Evolutionary conservation across 2,329 filamentous ascomycete species (phyloP), one percentile per base, ranked within the genome.

Genomic region (Colletotrichum abscissum): DNA sequence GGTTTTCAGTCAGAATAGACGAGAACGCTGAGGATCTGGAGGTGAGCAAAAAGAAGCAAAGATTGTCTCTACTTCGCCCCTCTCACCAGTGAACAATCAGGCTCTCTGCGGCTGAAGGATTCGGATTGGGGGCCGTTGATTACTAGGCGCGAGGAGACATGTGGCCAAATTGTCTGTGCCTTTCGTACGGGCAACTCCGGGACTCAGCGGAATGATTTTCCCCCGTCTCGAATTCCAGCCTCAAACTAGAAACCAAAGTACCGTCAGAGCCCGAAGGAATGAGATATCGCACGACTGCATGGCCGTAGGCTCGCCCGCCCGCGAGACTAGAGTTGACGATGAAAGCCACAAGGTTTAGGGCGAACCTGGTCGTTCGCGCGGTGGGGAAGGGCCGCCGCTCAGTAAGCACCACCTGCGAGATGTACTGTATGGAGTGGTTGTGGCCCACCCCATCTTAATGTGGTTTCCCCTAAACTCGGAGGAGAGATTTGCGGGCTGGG

Each of bases 361-460:
- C 16, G 33, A 57, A 19, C 52, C 33, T 26, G 6, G 42, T 24
- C 2, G 57, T 19, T 52, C 67, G 42, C 42, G 35, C 30, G 35
- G 52, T 64, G 35, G 52, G 35, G 26, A 12, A 8, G 30, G 33
- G 42, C 7, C 19, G 57, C 49, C 59, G 59, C 67, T 69, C 67
- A 69, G 67, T 69, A 69, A 69, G 67, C 67, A 69, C 49, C 35
- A 1, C n/a, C 14, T 22, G 63, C 30, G 52, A 65, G 22, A 28
- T 57, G 33, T 49, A 19, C 33, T 30, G 30, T 35, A 12, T 35
- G 33, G 33, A 35, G 33, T 12, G 11, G 33, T 19, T 11, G 19
- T 35, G n/a, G 52, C 35, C 28, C 52, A 35, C 35, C 28, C 52
- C 59, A 22, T 24, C 63, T 66, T 64, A 49, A 9, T 35, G 26